Percentiles rank a stretch among this genome's conserved stretches.
These are phyloP conservation scores for Yamadazyma dushanensis DNA, from an alignment of 1,139 yeast species.

Conservation along the genomic window DNA sequence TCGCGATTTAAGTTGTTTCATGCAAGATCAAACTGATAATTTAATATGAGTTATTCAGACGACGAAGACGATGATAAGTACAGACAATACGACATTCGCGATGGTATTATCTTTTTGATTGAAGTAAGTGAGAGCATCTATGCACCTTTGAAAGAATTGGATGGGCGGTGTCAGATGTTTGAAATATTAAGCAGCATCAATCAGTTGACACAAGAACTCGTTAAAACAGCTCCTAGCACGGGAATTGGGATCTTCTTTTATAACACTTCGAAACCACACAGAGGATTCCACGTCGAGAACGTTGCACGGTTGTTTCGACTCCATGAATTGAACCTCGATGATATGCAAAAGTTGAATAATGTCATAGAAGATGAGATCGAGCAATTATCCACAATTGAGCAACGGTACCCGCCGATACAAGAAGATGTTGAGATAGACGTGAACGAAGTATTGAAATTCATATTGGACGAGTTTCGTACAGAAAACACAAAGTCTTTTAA, in stretches of 20 bases:
- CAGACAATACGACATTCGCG: conserved; percentile 53
- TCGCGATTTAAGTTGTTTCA: not conserved
- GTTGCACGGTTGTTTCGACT: conserved; percentile 34
- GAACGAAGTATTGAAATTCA: conserved; percentile 30
- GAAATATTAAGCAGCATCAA: conserved; percentile 55
- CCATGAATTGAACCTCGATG: conserved; percentile 36
- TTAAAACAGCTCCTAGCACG: conserved; percentile 59
- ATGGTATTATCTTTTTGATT: conserved; percentile 62
- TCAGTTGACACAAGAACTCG: conserved; percentile 56
- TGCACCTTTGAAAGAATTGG: conserved; percentile 31
- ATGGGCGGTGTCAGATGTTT: conserved; percentile 43
- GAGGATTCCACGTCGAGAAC: conserved; percentile 31
- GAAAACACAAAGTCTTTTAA: conserved; percentile 20
- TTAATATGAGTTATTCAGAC: conserved; percentile 5
- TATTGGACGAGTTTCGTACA: conserved; percentile 34
- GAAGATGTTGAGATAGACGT: conserved; percentile 38
- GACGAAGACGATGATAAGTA: conserved; percentile 19
- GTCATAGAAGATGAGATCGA: conserved; percentile 30
- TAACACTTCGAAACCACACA: conserved; percentile 38
- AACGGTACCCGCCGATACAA: conserved; percentile 16
- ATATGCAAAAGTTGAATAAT: conserved; percentile 41
- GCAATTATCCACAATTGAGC: conserved; percentile 10
- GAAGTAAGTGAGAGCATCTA: conserved; percentile 57
- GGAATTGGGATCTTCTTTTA: conserved; percentile 69
- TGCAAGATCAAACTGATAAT: not conserved